Conservation (phyloP, 2,329 filamentous ascomycete genomes). For the Daldinia sp. region DNA sequence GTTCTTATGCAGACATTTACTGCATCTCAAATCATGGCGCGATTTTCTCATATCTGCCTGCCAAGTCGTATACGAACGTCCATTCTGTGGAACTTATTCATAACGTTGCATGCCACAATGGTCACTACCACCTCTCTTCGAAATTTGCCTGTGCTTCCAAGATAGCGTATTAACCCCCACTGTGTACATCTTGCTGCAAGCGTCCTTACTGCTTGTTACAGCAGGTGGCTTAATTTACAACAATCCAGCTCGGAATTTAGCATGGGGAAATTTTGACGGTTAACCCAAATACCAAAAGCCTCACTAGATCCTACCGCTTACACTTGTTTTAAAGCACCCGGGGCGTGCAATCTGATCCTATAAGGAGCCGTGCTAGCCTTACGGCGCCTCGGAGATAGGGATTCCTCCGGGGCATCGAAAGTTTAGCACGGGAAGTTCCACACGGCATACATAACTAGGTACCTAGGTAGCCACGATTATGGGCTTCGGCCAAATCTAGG, state of each 20-base stretch:
- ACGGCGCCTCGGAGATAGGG: background rate
- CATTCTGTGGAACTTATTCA: background rate
- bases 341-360: background rate
- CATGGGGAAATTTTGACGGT: background rate
- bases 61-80: background rate
- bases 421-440: background rate
- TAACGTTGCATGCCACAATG: constrained; percentile 1
- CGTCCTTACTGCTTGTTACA: background rate
- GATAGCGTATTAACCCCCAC: constrained; percentile 3
- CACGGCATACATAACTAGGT: too few species aligned
- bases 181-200: background rate
- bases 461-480: background rate
- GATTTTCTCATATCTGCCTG: background rate
- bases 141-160: background rate
- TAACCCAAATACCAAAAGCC: background rate
- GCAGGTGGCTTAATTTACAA: background rate
- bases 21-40: background rate
- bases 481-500: background rate
- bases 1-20: background rate
- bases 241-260: background rate
- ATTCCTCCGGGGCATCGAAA: background rate
- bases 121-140: background rate
- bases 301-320: background rate
- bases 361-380: background rate
- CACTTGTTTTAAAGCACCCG: background rate